Conservation (phyloP, 2,329 filamentous ascomycete species). For the Cercospora sp. region DNA sequence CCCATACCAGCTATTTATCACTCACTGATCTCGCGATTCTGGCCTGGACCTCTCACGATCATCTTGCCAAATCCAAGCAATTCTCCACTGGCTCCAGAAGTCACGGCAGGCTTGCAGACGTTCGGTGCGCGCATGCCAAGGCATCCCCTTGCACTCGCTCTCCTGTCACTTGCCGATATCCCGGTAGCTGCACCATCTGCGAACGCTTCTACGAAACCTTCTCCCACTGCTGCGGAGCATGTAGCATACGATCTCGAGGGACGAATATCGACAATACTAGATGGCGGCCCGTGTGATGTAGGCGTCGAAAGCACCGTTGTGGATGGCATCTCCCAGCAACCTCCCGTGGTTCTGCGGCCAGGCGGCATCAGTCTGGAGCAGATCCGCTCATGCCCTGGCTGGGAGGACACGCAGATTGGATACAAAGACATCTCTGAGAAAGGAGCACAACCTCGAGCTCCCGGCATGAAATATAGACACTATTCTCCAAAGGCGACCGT, state of each 20-base stretch:
- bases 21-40: slow-evolving; percentile 77
- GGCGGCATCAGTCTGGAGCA: slow-evolving; percentile 85
- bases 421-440: slow-evolving; percentile 74
- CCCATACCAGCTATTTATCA: slow-evolving; percentile 73
- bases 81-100: slow-evolving; percentile 79
- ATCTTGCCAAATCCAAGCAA: slow-evolving; percentile 73
- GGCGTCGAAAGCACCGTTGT: slow-evolving; percentile 97
- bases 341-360: slow-evolving; percentile 79
- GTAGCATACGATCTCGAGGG: slow-evolving; percentile 82
- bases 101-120: slow-evolving; percentile 79
- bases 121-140: slow-evolving; percentile 91
- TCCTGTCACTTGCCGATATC: slow-evolving; percentile 75
- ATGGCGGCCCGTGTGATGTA: slow-evolving; percentile 81
- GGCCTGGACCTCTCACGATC: slow-evolving; percentile 93
- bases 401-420: slow-evolving; percentile 73
- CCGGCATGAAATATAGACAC: slow-evolving; percentile 99
- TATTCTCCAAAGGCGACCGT: slow-evolving; percentile 91
- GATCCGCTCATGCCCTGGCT: slow-evolving; percentile 71
- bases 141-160: slow-evolving; percentile 76
- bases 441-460: slow-evolving; percentile 71
- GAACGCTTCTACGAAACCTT: slow-evolving; percentile 90
- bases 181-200: slow-evolving; percentile 91
- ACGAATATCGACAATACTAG: slow-evolving; percentile 80
- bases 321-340: slow-evolving; percentile 72
- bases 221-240: slow-evolving; percentile 85